Evolutionary conservation across 441 rosid species (phyloP).

Genomic region (Gossypium armourianum): DNA sequence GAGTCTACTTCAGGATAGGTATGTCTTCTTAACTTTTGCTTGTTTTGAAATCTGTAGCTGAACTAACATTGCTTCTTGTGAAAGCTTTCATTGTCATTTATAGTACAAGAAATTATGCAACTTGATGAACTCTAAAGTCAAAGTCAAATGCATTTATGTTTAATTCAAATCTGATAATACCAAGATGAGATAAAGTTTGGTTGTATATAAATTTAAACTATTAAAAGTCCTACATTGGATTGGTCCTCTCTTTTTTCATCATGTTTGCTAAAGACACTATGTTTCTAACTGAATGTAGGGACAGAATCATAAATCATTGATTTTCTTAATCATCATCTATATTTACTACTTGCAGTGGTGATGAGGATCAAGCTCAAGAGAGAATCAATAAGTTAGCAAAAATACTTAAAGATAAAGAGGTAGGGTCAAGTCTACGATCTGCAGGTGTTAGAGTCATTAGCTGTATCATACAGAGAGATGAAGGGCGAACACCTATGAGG

Average conservation of each 20-base stretch:
- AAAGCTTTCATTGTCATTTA: neutral
- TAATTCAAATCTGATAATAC: neutral
- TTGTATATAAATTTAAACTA: conserved; percentile 3
- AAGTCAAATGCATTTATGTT: conserved; percentile 1
- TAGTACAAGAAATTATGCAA: neutral
- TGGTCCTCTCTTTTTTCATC: neutral
- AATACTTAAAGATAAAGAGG: conserved; percentile 78
- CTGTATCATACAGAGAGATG: conserved; percentile 96
- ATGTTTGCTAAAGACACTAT: neutral
- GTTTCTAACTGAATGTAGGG: neutral
- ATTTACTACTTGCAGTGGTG: conserved; percentile 57
- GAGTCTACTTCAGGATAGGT: conserved; percentile 99
- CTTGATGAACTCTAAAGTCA: neutral
- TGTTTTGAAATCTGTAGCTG: conserved; percentile 5
- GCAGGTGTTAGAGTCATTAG: conserved; percentile 90
- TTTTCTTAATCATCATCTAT: conserved; percentile 6
- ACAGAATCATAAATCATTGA: neutral
- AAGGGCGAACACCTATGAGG: conserved; percentile 94
- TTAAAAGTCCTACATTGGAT: neutral
- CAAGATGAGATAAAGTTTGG: neutral
- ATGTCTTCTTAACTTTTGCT: conserved; percentile 18
- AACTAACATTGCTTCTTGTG: neutral
- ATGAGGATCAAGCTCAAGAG: conserved; percentile 99
- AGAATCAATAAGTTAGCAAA: conserved; percentile 82
- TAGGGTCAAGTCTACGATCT: conserved; percentile 55